Evolutionary conservation across 208 protist genomes (phyloP), one percentile per base, ranked within the genome.

Genomic region (Wallacemonas collosoma): DNA sequence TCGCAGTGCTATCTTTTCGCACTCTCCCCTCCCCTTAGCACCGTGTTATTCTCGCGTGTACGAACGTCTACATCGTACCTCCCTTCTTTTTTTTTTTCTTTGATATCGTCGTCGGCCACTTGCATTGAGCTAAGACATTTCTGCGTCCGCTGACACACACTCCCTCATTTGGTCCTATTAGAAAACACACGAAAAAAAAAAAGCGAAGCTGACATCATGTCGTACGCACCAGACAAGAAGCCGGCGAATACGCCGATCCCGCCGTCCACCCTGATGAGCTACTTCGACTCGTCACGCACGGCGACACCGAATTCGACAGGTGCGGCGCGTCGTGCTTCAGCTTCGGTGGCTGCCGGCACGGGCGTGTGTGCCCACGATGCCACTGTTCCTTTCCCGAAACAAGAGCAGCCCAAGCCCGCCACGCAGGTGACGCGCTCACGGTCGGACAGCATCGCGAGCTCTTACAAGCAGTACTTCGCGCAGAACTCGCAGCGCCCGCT

Each of bases 381-480:
- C 51, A 26, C 15, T 14, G 40, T 48, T 2, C 51, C 38, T 7
- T 39, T 60, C 65, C 35, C 53, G 51, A 56, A 60, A 43, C 51
- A 36, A 8, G 14, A 48, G 9, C 47, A 56, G 53, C 51, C 65
- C 12, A 26, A 53, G 63, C 9, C 15, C 15, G 17, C 17, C 39
- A 53, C 65, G 4, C 40, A 7, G 8, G 14, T 43, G 11, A 4
- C 43, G 15, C 38, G 60, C 43, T 65, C 60, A 0, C 60, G 60
- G 41, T 65, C 60, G 6, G 60, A 65, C 43, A 65, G 60, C 60
- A 65, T 65, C 50, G 60, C 60, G n/a, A 65, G 60, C 60, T 65
- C 60, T 38, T 65, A 65, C 60, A 65, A 65, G 60, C 60, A 65
- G 60, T 65, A 65, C 60, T 65, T 65, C 36, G 60, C 60, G 41